Percentiles rank a stretch among this genome's conserved stretches.
Conservation (phyloP, 139 green algal species). For the Volvox africanus region DNA sequence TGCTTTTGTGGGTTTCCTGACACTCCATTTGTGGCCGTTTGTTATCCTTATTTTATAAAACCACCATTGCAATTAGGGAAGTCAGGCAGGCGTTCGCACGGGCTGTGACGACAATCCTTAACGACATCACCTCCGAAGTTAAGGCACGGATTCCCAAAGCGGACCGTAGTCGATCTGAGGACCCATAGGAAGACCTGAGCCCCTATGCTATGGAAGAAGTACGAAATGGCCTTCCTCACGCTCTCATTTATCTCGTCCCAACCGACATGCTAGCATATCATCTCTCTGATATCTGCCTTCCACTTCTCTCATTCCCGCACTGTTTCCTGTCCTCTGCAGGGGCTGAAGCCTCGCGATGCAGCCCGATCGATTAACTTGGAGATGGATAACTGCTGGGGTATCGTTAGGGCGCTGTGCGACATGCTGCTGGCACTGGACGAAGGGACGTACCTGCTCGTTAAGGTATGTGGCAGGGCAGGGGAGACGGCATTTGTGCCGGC, state of each 20-base stretch:
- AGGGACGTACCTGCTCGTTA: slow-evolving; percentile 91
- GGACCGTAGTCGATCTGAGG: not conserved
- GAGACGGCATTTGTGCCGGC: no score
- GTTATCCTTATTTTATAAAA: no score
- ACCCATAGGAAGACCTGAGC: slow-evolving; percentile 43
- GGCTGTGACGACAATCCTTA: slow-evolving; percentile 40
- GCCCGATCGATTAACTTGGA: slow-evolving; percentile 95
- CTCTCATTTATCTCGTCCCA: no score
- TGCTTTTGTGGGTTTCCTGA: not conserved
- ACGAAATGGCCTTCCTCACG: no score
- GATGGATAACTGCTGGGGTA: slow-evolving; percentile 97
- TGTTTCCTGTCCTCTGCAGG: not conserved
- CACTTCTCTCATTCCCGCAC: no score
- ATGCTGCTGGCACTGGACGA: slow-evolving; percentile 86
- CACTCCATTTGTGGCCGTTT: no score
- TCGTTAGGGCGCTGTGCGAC: slow-evolving; percentile 91
- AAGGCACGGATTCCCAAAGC: not conserved
- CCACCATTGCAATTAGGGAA: no score
- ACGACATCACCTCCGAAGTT: slow-evolving; percentile 33
- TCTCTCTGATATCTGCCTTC: no score
- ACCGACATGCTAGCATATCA: no score
- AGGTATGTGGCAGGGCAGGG: slow-evolving; percentile 29
- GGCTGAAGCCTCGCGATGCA: slow-evolving; percentile 89
- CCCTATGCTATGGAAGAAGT: not conserved
- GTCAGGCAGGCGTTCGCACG: no score